These are phyloP conservation scores for Plasmodium adleri DNA, from an alignment of 169 alveolate species.

Conservation along the genomic window DNA sequence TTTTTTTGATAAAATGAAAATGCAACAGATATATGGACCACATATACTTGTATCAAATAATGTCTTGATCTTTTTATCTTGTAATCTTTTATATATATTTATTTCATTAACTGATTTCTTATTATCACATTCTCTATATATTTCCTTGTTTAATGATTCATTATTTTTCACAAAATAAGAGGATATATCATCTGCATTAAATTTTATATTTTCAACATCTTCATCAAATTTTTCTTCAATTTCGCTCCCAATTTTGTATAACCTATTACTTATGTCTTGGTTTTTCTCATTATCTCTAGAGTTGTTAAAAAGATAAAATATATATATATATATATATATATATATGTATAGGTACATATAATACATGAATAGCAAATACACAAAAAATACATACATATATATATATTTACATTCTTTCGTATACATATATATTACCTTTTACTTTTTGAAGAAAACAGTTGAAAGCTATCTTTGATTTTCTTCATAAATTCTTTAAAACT, in stretches of 20 bases:
- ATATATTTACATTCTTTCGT: not conserved
- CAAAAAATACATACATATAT: constrained; percentile 1
- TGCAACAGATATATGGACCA: constrained; percentile 62
- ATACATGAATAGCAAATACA: too few relatives aligned
- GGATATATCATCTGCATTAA: constrained; percentile 52
- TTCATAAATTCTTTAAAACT: constrained; percentile 44
- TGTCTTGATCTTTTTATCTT: constrained; percentile 18
- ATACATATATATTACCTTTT: constrained; percentile 28
- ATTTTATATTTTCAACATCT: constrained; percentile 70
- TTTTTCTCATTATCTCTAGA: constrained; percentile 10
- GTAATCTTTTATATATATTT: not conserved
- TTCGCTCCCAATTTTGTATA: constrained; percentile 51
- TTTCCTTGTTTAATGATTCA: constrained; percentile 11
- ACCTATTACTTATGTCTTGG: not conserved
- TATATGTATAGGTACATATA: not conserved
- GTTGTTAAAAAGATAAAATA: constrained; percentile 4
- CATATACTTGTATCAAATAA: constrained; percentile 39
- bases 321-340: not conserved
- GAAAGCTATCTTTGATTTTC: constrained; percentile 55
- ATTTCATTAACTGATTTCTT: not conserved
- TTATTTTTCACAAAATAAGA: constrained; percentile 45
- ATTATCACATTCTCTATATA: not conserved
- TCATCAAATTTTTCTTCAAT: constrained; percentile 59
- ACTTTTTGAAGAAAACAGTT: constrained; percentile 44
- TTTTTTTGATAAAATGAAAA: constrained; percentile 36